A percentile compares a stretch with the other conserved stretches of the same genome.
phyloP scores from a whole-genome alignment of 768 basidiomycete species.

The Nidula microcarpa region DNA sequence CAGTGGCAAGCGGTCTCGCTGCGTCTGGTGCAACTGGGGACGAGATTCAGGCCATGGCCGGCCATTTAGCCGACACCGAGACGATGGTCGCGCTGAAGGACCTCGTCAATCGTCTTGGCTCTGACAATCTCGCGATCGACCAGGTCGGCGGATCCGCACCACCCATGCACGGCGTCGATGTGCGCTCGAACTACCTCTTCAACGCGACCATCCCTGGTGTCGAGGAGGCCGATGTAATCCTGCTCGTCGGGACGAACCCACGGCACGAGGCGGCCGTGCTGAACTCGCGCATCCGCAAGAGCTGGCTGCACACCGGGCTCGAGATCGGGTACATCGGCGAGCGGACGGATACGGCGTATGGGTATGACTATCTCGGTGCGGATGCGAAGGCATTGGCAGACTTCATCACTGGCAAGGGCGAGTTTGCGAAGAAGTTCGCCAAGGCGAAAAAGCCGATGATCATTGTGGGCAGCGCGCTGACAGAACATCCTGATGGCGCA shows the following conservation, averaged over 20 bases:
- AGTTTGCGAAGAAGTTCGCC: conserved; percentile 85
- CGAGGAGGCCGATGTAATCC: conserved; percentile 88
- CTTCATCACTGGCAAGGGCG: conserved; percentile 74
- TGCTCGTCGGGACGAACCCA: conserved; percentile 95
- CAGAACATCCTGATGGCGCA: conserved; percentile 82
- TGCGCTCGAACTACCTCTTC: conserved; percentile 96
- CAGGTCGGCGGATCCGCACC: conserved; percentile 60
- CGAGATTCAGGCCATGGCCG: conserved; percentile 94
- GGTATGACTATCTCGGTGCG: conserved; percentile 86
- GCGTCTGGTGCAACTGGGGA: conserved; percentile 81
- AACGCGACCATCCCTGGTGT: conserved; percentile 89
- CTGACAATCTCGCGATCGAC: conserved; percentile 89
- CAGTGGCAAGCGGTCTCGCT: conserved; percentile 75
- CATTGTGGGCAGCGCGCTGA: conserved; percentile 84
- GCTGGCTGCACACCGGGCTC: conserved; percentile 83
- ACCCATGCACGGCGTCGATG: conserved; percentile 80
- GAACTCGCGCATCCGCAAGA: conserved; percentile 95
- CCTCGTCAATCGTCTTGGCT: conserved; percentile 87
- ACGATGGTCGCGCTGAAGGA: conserved; percentile 93
- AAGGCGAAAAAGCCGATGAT: conserved; percentile 89
- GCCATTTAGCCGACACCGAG: conserved; percentile 91
- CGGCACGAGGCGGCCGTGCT: conserved; percentile 96
- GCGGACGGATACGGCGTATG: conserved; percentile 87
- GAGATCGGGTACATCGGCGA: conserved; percentile 91
- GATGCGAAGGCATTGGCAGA: conserved; percentile 72